Conservation (phyloP, 768 basidiomycete genomes). For the Rhodotorula babjevae region DNA sequence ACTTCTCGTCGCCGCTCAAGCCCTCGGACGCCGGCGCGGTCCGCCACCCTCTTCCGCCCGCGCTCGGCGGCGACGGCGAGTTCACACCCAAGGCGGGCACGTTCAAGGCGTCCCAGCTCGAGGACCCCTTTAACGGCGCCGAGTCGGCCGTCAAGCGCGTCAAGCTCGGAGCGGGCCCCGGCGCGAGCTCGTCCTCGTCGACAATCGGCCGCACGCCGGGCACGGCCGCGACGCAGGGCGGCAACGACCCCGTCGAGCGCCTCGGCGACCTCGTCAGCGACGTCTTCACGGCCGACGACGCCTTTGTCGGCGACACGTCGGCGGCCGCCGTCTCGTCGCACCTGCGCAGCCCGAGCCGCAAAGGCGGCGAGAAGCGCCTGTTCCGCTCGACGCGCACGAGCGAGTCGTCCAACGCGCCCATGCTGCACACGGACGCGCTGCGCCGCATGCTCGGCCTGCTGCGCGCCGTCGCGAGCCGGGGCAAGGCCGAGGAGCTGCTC, state of each 20-base stretch:
- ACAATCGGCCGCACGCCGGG: too few relatives aligned
- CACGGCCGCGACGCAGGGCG: not conserved
- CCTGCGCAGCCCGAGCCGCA: conserved; percentile 44
- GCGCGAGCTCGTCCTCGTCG: not conserved
- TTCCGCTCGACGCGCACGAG: conserved; percentile 59
- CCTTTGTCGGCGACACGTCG: conserved; percentile 48
- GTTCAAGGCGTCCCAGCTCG: not conserved
- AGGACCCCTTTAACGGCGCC: not conserved
- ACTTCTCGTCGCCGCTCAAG: conserved; percentile 10
- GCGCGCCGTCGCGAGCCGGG: conserved; percentile 45
- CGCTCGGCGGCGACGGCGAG: not conserved
- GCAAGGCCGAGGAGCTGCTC: conserved; percentile 47
- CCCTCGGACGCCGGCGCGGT: not conserved
- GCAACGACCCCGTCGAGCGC: conserved; percentile 4
- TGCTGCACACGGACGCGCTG: conserved; percentile 58
- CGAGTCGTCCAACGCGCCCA: conserved; percentile 50
- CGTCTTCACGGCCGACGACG: conserved; percentile 75
- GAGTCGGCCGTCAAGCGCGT: conserved; percentile 32
- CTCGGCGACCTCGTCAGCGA: conserved; percentile 72
- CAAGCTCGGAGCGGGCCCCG: conserved; percentile 8
- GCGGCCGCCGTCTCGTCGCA: conserved; percentile 47
- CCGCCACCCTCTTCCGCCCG: not conserved
- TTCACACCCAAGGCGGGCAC: not conserved
- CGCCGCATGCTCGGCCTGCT: conserved; percentile 68
- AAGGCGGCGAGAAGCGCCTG: conserved; percentile 54